Percentiles rank a stretch among this genome's conserved stretches.
Conservation (phyloP, 257 asterid species). For the Solanum sparsipilum region DNA sequence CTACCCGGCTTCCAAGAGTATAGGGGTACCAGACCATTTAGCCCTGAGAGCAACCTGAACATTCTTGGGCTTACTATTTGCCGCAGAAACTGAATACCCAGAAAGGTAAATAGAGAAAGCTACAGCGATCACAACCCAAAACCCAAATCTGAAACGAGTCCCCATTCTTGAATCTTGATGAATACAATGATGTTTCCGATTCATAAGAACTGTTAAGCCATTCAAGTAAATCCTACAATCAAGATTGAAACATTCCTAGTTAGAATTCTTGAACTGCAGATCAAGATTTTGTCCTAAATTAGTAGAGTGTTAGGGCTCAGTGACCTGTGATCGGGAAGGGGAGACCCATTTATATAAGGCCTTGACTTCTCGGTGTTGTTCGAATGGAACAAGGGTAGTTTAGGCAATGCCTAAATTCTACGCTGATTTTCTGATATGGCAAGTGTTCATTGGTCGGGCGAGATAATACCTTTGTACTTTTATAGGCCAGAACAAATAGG, state of each 20-base stretch:
- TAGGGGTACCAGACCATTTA: constrained; percentile 94
- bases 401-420: background rate
- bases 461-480: background rate
- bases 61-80: constrained; percentile 68
- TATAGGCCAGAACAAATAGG: background rate
- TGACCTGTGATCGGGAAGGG: background rate
- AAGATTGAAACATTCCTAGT: background rate
- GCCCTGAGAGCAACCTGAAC: constrained; percentile 96
- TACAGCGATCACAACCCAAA: constrained; percentile 29
- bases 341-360: background rate
- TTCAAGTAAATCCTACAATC: constrained; percentile 1
- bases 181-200: background rate
- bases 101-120: constrained; percentile 21
- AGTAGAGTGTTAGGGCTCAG: background rate
- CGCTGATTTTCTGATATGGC: constrained; percentile 11
- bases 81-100: constrained; percentile 36
- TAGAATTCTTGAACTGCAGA: background rate
- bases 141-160: constrained; percentile 54
- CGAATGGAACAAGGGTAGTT: background rate
- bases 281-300: background rate
- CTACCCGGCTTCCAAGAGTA: constrained; percentile 94
- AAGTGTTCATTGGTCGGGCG: background rate
- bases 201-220: constrained; percentile 24
- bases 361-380: background rate
- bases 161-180: constrained; percentile 40